Conservation (phyloP, 2,329 filamentous ascomycete genomes). For the Penicillium hesseltinei region DNA sequence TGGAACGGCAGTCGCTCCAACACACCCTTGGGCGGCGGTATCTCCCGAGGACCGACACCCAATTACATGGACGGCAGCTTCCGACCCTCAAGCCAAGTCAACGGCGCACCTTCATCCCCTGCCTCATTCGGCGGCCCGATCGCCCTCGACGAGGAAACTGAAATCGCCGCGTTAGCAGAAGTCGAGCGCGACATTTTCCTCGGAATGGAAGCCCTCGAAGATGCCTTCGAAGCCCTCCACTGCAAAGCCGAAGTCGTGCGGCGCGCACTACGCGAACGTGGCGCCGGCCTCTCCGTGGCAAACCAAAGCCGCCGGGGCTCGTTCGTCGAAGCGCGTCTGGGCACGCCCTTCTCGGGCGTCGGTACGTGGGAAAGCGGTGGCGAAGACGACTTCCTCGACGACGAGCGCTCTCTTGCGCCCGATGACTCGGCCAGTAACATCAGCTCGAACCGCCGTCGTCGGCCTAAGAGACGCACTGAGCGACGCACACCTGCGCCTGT, state of each 20-base stretch:
- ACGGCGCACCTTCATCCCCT: conserved; percentile 50
- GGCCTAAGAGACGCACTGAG: conserved; percentile 48
- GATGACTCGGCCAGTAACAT: conserved; percentile 53
- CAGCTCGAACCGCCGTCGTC: conserved; percentile 44
- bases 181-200: conserved; percentile 90
- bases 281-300: conserved; percentile 65
- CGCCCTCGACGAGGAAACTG: conserved; percentile 88
- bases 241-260: conserved; percentile 78
- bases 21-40: conserved; percentile 34
- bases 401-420: conserved; percentile 46
- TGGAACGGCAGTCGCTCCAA: conserved; percentile 42
- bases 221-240: conserved; percentile 91
- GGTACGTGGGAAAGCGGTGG: conserved; percentile 41
- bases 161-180: conserved; percentile 85
- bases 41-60: conserved; percentile 37
- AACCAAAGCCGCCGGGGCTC: conserved; percentile 46
- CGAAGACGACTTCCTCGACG: conserved; percentile 48
- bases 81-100: conserved; percentile 42
- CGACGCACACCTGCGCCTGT: conserved; percentile 50
- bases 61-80: conserved; percentile 41
- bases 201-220: conserved; percentile 91
- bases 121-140: conserved; percentile 69
- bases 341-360: conserved; percentile 39
- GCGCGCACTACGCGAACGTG: conserved; percentile 73
- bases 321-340: conserved; percentile 42